Conservation (phyloP, 176 grass and related monocot species). For the Lolium multiflorum region DNA sequence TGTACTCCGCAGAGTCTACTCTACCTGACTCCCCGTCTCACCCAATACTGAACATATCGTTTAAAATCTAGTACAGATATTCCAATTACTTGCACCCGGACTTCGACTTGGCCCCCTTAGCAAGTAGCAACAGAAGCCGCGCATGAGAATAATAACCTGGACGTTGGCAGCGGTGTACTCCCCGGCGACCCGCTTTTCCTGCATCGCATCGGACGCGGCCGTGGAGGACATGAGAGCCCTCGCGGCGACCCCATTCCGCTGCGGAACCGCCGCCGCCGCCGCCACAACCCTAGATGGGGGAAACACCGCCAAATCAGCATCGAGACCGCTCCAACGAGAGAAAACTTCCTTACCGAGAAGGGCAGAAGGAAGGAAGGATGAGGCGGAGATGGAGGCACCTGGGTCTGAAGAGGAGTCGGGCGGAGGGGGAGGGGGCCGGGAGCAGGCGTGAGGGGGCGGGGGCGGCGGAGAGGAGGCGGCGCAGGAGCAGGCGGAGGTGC, state of each 20-base stretch:
- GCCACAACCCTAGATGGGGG: conserved; percentile 38
- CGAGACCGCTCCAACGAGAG: not conserved
- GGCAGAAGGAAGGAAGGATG: conserved; percentile 2
- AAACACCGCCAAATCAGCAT: conserved; percentile 16
- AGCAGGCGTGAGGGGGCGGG: conserved; percentile 43
- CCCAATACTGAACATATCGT: not conserved
- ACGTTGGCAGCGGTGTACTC: conserved; percentile 86
- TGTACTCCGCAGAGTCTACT: not conserved
- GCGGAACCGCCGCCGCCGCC: not conserved
- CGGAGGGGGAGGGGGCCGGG: conserved; percentile 33
- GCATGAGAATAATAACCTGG: conserved; percentile 66
- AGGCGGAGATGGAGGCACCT: conserved; percentile 45
- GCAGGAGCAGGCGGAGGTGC: conserved; percentile 59
- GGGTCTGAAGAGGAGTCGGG: conserved; percentile 43
- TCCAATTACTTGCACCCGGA: not conserved
- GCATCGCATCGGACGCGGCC: conserved; percentile 63
- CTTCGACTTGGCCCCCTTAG: not conserved
- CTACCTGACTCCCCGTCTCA: not conserved
- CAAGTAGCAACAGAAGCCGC: conserved; percentile 28
- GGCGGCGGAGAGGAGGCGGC: conserved; percentile 58
- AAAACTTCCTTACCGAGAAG: not conserved
- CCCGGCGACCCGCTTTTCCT: conserved; percentile 58
- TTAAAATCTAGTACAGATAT: not conserved
- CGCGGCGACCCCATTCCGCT: conserved; percentile 47
- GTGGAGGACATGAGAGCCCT: conserved; percentile 80